These are phyloP conservation scores for Rhizophora mangle DNA, from an alignment of 345 rosid species.

Conservation along the genomic window DNA sequence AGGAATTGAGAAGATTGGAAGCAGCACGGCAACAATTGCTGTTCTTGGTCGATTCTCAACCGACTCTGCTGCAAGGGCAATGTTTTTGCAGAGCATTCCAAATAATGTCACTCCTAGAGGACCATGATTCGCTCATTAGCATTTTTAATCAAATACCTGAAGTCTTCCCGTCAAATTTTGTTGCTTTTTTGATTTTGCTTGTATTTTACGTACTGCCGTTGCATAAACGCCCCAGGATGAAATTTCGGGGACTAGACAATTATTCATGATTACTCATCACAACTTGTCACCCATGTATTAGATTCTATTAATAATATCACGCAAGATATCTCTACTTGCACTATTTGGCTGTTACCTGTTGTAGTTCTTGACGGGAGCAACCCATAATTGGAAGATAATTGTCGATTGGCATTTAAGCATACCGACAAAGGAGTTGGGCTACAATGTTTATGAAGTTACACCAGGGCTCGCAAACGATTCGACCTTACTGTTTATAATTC, in stretches of 20 bases:
- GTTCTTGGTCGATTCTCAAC: constrained; percentile 73
- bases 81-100: constrained; percentile 60
- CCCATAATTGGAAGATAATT: no score
- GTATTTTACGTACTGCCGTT: neutral
- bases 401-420: no score
- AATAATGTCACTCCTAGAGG: constrained; percentile 21
- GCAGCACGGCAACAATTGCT: constrained; percentile 79
- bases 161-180: neutral
- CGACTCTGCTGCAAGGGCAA: constrained; percentile 52
- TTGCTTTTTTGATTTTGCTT: no score
- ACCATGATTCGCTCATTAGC: constrained; percentile 4
- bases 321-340: neutral
- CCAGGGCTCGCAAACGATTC: no score
- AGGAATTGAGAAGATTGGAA: constrained; percentile 91
- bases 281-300: no score
- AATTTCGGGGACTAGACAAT: neutral
- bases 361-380: neutral
- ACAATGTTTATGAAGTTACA: no score
- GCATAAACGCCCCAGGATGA: neutral
- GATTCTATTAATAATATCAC: neutral
- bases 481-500: no score
- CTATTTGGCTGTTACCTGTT: neutral
- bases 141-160: neutral
- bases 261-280: neutral
- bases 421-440: no score